Percentiles rank a stretch among this genome's conserved stretches.
Evolutionary conservation across 2,329 filamentous ascomycete species (phyloP).

Genomic region (Teratosphaeria destructans): DNA sequence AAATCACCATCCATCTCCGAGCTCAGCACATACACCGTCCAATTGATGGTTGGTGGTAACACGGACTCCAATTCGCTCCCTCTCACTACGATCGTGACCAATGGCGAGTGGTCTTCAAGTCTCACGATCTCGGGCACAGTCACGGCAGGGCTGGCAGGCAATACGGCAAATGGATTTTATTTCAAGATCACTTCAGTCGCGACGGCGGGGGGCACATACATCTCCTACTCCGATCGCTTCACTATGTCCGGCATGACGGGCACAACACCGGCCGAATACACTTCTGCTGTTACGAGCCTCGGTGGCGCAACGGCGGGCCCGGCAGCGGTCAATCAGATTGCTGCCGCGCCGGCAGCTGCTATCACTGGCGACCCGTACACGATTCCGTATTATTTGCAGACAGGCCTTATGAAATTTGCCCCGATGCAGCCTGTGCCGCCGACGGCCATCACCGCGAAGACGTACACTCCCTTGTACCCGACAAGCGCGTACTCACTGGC

Average conservation of each 20-base stretch:
- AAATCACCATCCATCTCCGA: slow-evolving; percentile 39
- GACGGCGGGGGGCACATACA: slow-evolving; percentile 44
- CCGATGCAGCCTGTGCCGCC: slow-evolving; percentile 51
- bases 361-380: slow-evolving; percentile 10
- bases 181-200: slow-evolving; percentile 48
- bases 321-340: slow-evolving; percentile 23
- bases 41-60: slow-evolving; percentile 52
- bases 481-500: slow-evolving; percentile 46
- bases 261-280: slow-evolving; percentile 38
- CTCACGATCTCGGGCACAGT: slow-evolving; percentile 9
- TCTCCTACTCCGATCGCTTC: slow-evolving; percentile 54
- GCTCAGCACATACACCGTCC: slow-evolving; percentile 46
- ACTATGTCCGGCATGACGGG: slow-evolving; percentile 56
- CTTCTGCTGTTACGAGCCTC: slow-evolving; percentile 25
- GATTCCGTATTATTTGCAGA: slow-evolving; percentile 47
- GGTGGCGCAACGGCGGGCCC: slow-evolving; percentile 31
- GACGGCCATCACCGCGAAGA: slow-evolving; percentile 48
- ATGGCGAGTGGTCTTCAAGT: slow-evolving; percentile 6
- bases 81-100: slow-evolving; percentile 6
- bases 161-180: slow-evolving; percentile 47
- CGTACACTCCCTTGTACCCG: slow-evolving; percentile 41
- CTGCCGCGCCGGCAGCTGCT: slow-evolving; percentile 12
- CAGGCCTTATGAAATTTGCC: slow-evolving; percentile 48
- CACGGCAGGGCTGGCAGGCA: slow-evolving; percentile 11
- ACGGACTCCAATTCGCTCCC: slow-evolving; percentile 27